Evolutionary conservation across 352 stramenopile genomes (phyloP).

Genomic region (Pythium rishiriense): DNA sequence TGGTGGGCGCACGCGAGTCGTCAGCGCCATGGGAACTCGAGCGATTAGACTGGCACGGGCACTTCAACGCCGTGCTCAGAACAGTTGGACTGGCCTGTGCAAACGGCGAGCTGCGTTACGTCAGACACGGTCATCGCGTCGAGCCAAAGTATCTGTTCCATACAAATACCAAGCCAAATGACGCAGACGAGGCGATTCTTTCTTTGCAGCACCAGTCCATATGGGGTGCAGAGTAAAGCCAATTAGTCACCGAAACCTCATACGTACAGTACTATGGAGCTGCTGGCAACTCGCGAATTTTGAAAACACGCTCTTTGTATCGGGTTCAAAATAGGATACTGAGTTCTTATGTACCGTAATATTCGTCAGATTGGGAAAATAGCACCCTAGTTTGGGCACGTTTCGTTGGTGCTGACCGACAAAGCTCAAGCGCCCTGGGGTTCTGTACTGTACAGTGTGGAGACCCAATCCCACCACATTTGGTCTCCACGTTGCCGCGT

Average conservation of each 20-base stretch:
- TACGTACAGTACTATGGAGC: not conserved
- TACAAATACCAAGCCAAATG: conserved; percentile 1
- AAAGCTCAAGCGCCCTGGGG: no score
- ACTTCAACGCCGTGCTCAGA: not conserved
- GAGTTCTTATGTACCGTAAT: not conserved
- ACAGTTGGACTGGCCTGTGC: not conserved
- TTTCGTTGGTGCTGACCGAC: no score
- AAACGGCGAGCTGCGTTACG: conserved; percentile 1
- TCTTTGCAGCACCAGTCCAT: not conserved
- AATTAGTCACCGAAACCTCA: conserved; percentile 10
- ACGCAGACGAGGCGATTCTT: not conserved
- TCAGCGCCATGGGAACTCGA: no score
- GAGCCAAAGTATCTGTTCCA: conserved; percentile 2
- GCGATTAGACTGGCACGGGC: not conserved
- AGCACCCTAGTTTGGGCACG: no score
- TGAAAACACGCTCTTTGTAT: not conserved
- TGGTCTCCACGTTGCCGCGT: no score
- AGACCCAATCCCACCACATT: no score
- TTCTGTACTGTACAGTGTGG: no score
- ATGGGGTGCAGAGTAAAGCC: not conserved
- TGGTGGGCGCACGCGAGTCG: not conserved
- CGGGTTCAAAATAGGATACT: no score
- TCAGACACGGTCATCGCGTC: not conserved
- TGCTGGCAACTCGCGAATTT: not conserved
- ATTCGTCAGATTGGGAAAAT: not conserved